Evolutionary conservation across 805 yeast genomes (phyloP).

Genomic region (Wickerhamia fluorescens): DNA sequence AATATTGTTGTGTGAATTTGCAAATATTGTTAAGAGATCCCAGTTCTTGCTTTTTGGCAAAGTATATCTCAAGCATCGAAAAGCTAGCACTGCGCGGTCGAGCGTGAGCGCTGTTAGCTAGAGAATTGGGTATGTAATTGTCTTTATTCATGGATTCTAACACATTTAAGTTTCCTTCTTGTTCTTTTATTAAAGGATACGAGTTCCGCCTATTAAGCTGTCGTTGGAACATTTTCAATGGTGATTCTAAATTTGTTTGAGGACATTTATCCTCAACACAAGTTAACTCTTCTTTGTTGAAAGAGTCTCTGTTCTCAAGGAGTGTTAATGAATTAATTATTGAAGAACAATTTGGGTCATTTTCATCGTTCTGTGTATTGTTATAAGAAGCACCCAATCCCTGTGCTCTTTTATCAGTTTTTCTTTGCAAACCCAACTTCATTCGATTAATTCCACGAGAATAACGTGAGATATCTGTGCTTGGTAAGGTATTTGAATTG

Average conservation of each 20-base stretch:
- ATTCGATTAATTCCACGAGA: slow-evolving; percentile 29
- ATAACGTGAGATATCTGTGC: slow-evolving; percentile 17
- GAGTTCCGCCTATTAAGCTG: slow-evolving; percentile 29
- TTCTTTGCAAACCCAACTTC: slow-evolving; percentile 26
- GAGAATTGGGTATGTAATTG: too few species aligned
- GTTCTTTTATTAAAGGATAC: slow-evolving; percentile 15
- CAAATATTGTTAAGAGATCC: slow-evolving; percentile 8
- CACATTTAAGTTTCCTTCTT: slow-evolving; percentile 14
- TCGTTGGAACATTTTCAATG: slow-evolving; percentile 8
- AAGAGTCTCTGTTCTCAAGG: neutral
- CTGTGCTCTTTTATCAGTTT: slow-evolving; percentile 3
- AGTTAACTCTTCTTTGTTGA: too few species aligned
- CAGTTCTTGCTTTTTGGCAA: neutral
- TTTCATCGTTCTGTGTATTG: neutral
- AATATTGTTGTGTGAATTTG: slow-evolving; percentile 12
- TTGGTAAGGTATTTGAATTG: slow-evolving; percentile 3
- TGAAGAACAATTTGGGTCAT: neutral
- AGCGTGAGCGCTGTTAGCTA: slow-evolving; percentile 3
- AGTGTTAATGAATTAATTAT: neutral
- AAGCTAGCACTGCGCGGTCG: slow-evolving; percentile 16
- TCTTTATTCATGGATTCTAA: slow-evolving; percentile 12
- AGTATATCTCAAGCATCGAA: slow-evolving; percentile 12
- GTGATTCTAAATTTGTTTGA: slow-evolving; percentile 1
- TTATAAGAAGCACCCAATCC: neutral
- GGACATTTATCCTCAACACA: neutral